Evolutionary conservation across 352 stramenopile genomes (phyloP), one percentile per base, ranked within the genome.

Genomic region (Pythium pyrilobum): DNA sequence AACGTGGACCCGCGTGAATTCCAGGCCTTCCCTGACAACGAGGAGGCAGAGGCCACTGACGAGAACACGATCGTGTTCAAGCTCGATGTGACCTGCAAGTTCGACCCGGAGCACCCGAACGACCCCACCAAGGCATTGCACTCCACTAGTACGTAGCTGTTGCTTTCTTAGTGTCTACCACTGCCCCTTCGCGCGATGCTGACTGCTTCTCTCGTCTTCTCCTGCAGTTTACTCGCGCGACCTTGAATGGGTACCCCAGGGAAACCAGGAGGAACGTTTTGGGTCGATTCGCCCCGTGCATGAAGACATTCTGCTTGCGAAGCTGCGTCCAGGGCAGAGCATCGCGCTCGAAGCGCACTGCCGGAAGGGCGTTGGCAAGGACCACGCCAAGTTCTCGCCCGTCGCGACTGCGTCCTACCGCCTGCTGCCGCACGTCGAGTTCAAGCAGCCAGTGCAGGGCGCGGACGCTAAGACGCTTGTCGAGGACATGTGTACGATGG

Each of bases 371-470:
- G 84, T 98, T 5, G 96, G 95, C 20, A 98, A 98, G 58, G 95
- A 98, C 67, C 96, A 99, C 72, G 96, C 96, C 46, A 99, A 99
- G 71, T 99, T 96, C 61, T 98, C 90, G 21, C 96, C 96, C 2
- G 96, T 99, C 16, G 86, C 92, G 1, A 99, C 96, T 5, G 96
- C 96, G 20, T 96, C 85, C 48, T 99, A 99, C 75, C 78, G 92
- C 37, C 57, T 98, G 47, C 83, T 97, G 67, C 92, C 93, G 5
- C 72, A 95, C 51, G 74, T 94, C 29, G 67, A 86, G 43, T 71
- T 94, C 28, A 79, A 72, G 47, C 62, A 86, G 51, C 75, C 73
- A 11, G 64, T 95, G 11, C 66, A 77, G 25, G 82, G 78, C 21
- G 66, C 65, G 10, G 78, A 91, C 21, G 82, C 82, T 2, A 74